These are phyloP conservation scores for Gossypium bickii DNA, from an alignment of 345 rosid genomes.

Conservation along the genomic window DNA sequence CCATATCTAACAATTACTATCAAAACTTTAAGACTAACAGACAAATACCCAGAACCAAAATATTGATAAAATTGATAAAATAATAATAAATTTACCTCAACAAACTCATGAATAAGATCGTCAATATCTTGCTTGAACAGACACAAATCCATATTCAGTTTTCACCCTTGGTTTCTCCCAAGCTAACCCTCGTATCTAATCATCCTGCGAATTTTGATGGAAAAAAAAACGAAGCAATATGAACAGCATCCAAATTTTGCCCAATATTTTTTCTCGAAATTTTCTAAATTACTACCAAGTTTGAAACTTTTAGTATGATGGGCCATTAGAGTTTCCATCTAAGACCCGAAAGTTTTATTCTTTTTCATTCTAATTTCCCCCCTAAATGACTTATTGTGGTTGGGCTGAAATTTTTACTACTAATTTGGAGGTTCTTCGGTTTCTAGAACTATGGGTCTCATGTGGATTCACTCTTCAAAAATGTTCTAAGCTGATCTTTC, in stretches of 20 bases:
- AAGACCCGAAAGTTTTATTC: too few species aligned
- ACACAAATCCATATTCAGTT: conserved; percentile 4
- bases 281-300: background rate
- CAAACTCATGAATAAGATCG: conserved; percentile 9
- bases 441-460: background rate
- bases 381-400: too few species aligned
- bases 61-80: background rate
- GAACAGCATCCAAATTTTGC: background rate
- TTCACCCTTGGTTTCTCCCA: background rate
- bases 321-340: background rate
- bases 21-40: background rate
- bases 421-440: background rate
- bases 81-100: background rate
- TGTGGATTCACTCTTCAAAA: background rate
- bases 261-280: background rate
- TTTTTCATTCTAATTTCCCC: too few species aligned
- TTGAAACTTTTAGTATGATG: background rate
- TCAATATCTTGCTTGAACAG: conserved; percentile 6
- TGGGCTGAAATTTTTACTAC: background rate
- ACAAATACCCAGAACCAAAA: background rate
- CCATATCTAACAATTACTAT: background rate
- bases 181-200: background rate
- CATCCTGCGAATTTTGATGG: background rate
- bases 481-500: background rate
- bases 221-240: background rate